A percentile compares a stretch with the other conserved stretches of the same genome.
Conservation (phyloP, 2,329 filamentous ascomycete genomes). For the Colletotrichum sp. region DNA sequence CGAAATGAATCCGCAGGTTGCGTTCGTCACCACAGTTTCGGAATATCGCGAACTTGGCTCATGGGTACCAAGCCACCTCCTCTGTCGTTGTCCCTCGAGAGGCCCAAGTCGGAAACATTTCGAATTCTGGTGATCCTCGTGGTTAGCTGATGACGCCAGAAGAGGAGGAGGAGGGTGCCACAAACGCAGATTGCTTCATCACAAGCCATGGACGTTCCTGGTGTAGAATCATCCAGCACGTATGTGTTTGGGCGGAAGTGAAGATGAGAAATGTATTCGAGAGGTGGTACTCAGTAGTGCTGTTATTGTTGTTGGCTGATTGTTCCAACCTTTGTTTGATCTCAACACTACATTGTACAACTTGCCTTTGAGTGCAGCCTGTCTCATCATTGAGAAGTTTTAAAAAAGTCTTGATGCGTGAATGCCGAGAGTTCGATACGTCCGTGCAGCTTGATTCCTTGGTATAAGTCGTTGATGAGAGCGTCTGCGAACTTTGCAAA, state of each 20-base stretch:
- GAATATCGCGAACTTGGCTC: neutral
- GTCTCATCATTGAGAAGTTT: neutral
- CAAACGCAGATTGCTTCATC: neutral
- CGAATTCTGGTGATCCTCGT: neutral
- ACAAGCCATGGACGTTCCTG: neutral
- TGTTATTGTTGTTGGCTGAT: neutral
- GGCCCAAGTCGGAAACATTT: neutral
- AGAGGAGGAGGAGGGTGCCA: neutral
- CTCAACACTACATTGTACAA: neutral
- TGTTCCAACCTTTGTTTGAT: neutral
- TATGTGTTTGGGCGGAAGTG: neutral
- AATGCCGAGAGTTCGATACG: neutral
- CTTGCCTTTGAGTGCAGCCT: neutral
- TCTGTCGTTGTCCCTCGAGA: neutral
- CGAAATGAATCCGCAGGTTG: neutral
- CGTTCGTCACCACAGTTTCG: neutral
- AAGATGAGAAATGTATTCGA: neutral
- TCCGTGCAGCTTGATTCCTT: neutral
- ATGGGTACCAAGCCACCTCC: neutral
- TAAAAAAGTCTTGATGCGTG: neutral
- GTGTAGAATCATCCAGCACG: neutral
- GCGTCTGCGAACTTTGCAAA: neutral
- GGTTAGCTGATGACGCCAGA: neutral
- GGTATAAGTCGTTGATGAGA: neutral
- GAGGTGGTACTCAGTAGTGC: neutral